phyloP scores from a whole-genome alignment of 2,329 filamentous ascomycete species.

The Apiospora aurea region DNA sequence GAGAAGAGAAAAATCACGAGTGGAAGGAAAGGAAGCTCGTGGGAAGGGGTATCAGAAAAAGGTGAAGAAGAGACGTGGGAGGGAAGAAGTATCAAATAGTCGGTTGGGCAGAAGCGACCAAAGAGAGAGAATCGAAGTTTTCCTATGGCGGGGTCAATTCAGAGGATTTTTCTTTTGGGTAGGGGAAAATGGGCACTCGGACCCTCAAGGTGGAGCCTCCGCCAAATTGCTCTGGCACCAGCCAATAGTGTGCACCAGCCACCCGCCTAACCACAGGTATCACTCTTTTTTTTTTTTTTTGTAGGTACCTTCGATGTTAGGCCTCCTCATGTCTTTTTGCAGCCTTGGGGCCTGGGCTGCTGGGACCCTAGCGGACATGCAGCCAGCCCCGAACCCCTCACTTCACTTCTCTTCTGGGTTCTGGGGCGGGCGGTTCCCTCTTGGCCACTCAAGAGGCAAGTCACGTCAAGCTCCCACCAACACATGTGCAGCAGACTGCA shows the following conservation, averaged over 20 bases:
- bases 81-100: slow-evolving; percentile 29
- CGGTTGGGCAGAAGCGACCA: neutral
- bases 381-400: neutral
- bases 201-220: slow-evolving; percentile 11
- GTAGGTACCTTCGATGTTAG: neutral
- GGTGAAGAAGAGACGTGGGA: slow-evolving; percentile 37
- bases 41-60: slow-evolving; percentile 40
- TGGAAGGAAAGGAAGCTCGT: slow-evolving; percentile 31
- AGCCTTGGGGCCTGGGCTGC: neutral
- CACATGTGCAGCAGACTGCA: neutral
- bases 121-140: slow-evolving; percentile 23
- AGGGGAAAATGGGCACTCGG: slow-evolving; percentile 18
- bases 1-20: slow-evolving; percentile 28
- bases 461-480: too few relatives aligned
- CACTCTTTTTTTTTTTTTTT: neutral
- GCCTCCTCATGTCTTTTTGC: neutral
- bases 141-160: slow-evolving; percentile 23
- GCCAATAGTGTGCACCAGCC: slow-evolving; percentile 10
- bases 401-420: neutral
- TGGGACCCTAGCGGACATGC: neutral
- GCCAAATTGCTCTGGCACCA: slow-evolving; percentile 4
- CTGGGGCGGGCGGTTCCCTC: neutral
- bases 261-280: slow-evolving; percentile 4
- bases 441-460: neutral
- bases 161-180: slow-evolving; percentile 22